phyloP scores from a whole-genome alignment of 257 asterid genomes.

The Verbascum thapsus region DNA sequence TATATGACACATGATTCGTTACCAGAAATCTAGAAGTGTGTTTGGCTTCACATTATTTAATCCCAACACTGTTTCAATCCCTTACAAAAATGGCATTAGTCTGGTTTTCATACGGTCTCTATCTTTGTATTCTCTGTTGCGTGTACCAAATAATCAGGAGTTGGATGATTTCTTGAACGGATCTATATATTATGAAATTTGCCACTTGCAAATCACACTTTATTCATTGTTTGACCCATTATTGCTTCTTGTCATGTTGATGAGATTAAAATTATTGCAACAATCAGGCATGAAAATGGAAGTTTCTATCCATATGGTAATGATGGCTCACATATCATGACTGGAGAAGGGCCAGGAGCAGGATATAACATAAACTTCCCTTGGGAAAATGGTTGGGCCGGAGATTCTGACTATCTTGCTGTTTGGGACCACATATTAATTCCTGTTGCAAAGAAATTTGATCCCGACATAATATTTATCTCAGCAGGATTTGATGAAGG shows the following conservation, averaged over 20 bases:
- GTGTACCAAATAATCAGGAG: no score
- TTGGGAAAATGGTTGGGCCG: conserved; percentile 59
- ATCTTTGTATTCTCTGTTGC: no score
- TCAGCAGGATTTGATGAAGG: conserved; percentile 79
- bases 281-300: conserved; percentile 55
- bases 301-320: conserved; percentile 55
- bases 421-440: conserved; percentile 60
- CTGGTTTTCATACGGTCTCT: no score
- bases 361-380: conserved; percentile 70
- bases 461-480: conserved; percentile 54
- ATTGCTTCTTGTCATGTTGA: neutral
- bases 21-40: no score
- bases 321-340: conserved; percentile 57
- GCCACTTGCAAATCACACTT: no score
- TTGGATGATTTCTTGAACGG: no score
- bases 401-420: conserved; percentile 70
- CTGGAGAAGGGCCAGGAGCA: conserved; percentile 58
- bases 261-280: conserved; percentile 12
- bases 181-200: no score
- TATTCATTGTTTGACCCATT: no score
- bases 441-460: conserved; percentile 64
- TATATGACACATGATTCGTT: no score
- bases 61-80: no score
- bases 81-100: no score
- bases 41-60: no score